Evolutionary conservation across 1,284 basidiomycete species (phyloP).

Genomic region (Trametes polyzona): DNA sequence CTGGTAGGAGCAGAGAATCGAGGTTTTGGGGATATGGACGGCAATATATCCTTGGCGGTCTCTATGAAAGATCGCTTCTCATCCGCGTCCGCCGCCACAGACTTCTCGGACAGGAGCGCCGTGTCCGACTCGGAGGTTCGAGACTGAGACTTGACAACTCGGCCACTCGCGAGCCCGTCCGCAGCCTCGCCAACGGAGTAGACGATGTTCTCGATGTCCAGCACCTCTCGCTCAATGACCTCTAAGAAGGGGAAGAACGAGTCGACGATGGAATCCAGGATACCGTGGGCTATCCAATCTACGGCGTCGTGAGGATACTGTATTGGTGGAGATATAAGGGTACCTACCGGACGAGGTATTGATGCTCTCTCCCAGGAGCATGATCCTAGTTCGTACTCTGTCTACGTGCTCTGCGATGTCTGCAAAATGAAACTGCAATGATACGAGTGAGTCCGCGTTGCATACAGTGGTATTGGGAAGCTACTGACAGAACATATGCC

Average conservation of each 20-base stretch:
- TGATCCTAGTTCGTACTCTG: conserved; percentile 75
- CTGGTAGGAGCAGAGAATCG: conserved; percentile 31
- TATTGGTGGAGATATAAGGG: background rate
- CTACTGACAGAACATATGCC: conserved; percentile 84
- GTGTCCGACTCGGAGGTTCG: conserved; percentile 3
- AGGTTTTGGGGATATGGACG: conserved; percentile 13
- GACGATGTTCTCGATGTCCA: conserved; percentile 77
- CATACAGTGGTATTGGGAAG: background rate
- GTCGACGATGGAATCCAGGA: conserved; percentile 94
- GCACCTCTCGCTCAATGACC: conserved; percentile 84
- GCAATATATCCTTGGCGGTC: conserved; percentile 7
- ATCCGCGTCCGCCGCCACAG: background rate
- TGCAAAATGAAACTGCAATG: conserved; percentile 88
- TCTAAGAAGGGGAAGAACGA: conserved; percentile 90
- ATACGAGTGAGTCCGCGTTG: background rate
- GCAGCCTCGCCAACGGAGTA: conserved; percentile 39
- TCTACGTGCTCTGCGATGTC: conserved; percentile 87
- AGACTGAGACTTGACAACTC: background rate
- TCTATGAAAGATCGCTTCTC: conserved; percentile 16
- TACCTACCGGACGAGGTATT: conserved; percentile 73
- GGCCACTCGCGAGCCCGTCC: background rate
- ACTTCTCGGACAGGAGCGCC: conserved; percentile 1
- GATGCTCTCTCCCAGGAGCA: conserved; percentile 59
- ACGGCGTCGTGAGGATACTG: background rate
- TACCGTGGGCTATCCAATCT: conserved; percentile 96